Evolutionary conservation across 2,329 filamentous ascomycete genomes (phyloP), one percentile per base, ranked within the genome.

Genomic region (Trichoderma polysporum): DNA sequence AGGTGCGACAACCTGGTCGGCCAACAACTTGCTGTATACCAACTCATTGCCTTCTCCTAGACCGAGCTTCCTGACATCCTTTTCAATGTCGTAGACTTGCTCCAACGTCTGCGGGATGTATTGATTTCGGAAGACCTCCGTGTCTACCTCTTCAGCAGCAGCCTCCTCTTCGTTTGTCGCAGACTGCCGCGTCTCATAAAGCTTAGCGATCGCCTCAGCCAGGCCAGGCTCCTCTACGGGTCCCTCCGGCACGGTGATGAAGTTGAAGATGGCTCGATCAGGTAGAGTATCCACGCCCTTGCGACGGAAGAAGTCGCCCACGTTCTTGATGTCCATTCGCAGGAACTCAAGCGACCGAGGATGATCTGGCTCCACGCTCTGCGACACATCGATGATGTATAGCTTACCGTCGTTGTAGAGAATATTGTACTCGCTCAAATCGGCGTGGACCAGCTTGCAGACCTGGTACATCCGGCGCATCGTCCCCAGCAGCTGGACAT

Each of bases 271-370:
- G n/a, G 85, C 82, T 35, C 91, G 88, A 77, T 98, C 94, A 1
- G 89, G 81, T 3, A 99, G 83, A 0, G 88, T 90, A 69, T 96
- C 89, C 2, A 98, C 93, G 47, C 90, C 91, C 77, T 97, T 90
- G 22, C 91, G 86, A 33, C 89, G 85, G 86, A 98, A 99, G 80
- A 97, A 99, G 77, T 97, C 93, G 25, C 89, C 91, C 1, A 97
- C 88, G 75, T 99, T 99, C 84, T 97, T 98, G 79, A 99, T 93
- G 76, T 99, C 95, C 94, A 97, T 98, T 37, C 95, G 90, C 73
- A 99, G 79, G 76, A 99, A 99, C 76, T 98, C 94, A 33, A 97
- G 84, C 2, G 92, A 94, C 67, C 92, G 87, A 0, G 95, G 95
- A 78, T 99, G 95, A 73, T 98, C 94, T 72, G 96, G 94, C 81